A percentile compares a stretch with the other conserved stretches of the same genome.
Evolutionary conservation across 169 alveolate genomes (phyloP).

Genomic region (Perkinsus marinus): DNA sequence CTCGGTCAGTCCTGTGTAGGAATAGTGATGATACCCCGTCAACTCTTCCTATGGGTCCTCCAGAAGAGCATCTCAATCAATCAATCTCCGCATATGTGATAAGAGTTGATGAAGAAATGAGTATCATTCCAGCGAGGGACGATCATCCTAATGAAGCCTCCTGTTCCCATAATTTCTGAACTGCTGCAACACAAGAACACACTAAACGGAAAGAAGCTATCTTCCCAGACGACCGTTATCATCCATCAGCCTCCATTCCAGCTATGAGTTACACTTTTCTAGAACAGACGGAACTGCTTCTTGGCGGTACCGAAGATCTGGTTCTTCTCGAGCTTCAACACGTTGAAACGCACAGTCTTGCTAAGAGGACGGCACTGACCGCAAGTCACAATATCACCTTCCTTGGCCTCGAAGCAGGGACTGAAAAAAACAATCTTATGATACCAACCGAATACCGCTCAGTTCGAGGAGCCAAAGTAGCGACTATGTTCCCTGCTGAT

Average conservation of each 20-base stretch:
- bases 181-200: not conserved
- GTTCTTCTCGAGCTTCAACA: slow-evolving; percentile 90
- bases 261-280: slow-evolving; percentile 4
- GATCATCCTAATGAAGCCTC: too few relatives aligned
- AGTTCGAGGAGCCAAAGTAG: too few relatives aligned
- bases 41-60: too few relatives aligned
- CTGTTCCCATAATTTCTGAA: not conserved
- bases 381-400: slow-evolving; percentile 55
- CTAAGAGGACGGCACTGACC: slow-evolving; percentile 87
- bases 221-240: not conserved
- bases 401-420: slow-evolving; percentile 14
- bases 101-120: too few relatives aligned
- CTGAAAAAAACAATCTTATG: too few relatives aligned
- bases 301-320: slow-evolving; percentile 94
- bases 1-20: too few relatives aligned
- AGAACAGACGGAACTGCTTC: slow-evolving; percentile 93
- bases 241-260: slow-evolving; percentile 1
- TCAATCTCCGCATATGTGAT: too few relatives aligned
- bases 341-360: slow-evolving; percentile 97
- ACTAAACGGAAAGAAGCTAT: not conserved
- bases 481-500: not conserved
- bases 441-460: too few relatives aligned
- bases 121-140: too few relatives aligned
- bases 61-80: too few relatives aligned
- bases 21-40: too few relatives aligned